phyloP scores from a whole-genome alignment of 2,329 filamentous ascomycete species.

The Mycosphaerella sp. region DNA sequence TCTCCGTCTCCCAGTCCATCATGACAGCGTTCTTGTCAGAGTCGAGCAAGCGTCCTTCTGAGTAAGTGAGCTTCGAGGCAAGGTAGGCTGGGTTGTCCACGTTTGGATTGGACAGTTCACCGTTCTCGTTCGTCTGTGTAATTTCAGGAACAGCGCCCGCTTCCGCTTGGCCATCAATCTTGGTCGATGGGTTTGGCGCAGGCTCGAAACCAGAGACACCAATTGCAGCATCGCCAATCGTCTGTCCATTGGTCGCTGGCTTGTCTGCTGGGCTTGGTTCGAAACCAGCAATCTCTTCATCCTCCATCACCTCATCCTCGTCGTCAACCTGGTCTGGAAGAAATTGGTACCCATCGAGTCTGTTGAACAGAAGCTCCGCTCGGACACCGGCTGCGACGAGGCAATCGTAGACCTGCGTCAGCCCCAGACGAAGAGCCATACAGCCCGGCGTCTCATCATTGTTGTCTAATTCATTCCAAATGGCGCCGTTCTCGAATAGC shows the following conservation, averaged over 20 bases:
- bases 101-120: slow-evolving; percentile 32
- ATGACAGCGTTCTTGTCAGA: slow-evolving; percentile 47
- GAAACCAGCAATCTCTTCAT: slow-evolving; percentile 33
- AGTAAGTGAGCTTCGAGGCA: slow-evolving; percentile 44
- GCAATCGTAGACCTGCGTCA: slow-evolving; percentile 66
- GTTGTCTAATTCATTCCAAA: slow-evolving; percentile 92
- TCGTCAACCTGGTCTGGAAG: slow-evolving; percentile 55
- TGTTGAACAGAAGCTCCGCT: slow-evolving; percentile 76
- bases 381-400: slow-evolving; percentile 87
- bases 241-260: slow-evolving; percentile 15
- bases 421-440: slow-evolving; percentile 63
- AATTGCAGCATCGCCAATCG: slow-evolving; percentile 20
- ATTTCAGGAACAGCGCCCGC: slow-evolving; percentile 24
- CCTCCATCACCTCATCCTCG: slow-evolving; percentile 42
- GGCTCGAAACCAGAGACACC: slow-evolving; percentile 30
- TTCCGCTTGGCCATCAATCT: slow-evolving; percentile 22
- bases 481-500: slow-evolving; percentile 79
- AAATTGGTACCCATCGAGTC: slow-evolving; percentile 75
- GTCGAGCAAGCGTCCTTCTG: slow-evolving; percentile 44
- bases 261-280: slow-evolving; percentile 27
- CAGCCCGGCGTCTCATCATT: slow-evolving; percentile 90
- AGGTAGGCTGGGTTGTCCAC: slow-evolving; percentile 47
- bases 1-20: slow-evolving; percentile 48
- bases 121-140: slow-evolving; percentile 26
- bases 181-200: slow-evolving; percentile 31